Base-by-base conservation (phyloP, 495 filamentous ascomycete genomes). In the Bacidia rubella region DNA sequence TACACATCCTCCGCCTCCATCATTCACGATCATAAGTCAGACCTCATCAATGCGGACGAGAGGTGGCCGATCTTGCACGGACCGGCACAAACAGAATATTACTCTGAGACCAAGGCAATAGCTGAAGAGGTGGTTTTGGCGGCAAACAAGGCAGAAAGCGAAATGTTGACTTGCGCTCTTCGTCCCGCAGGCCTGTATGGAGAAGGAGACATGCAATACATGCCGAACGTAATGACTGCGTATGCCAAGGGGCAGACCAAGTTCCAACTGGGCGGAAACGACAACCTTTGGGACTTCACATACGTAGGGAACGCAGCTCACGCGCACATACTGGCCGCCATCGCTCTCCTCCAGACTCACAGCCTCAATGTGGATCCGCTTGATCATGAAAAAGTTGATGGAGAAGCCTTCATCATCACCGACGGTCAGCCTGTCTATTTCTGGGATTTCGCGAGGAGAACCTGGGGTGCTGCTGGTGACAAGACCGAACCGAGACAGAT, bases 391-490 rank as follows among this genome's bases (percentile, higher is more conserved):
- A 74, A 73, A 24, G 86, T 95, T 11, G 92, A 96, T 62, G 92
- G 92, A 38, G 89, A 97, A 66, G 84, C 85, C 21, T 98, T 97
- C 77, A 78, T 95, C 65, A 82, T 98, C 66, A 97, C 92, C 54
- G 97, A 98, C 65, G 90, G 85, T 62, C 72, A 75, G 50, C 92
- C 92, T 0, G 73, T 94, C 21, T 95, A 94, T 63, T 98, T 98
- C 74, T 98, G 90, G 90, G 93, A 98, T 63, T 84, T 90, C 60
- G 76, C 81, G 32, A 81, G 86, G 38, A 74, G 78, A 38, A 75
- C 90, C 26, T 97, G 89, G 88, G 75, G 72, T 4, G 71, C 80
- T n/a, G 80, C 78, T 11, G 80, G 81, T 35, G 76, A 75, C n/a
- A 66, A 73, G 29, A 70, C 77, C 40, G 76, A 82, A 44, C 75